Base-by-base conservation (phyloP, 495 filamentous ascomycete genomes). In the Astrothelium macrocarpum region DNA sequence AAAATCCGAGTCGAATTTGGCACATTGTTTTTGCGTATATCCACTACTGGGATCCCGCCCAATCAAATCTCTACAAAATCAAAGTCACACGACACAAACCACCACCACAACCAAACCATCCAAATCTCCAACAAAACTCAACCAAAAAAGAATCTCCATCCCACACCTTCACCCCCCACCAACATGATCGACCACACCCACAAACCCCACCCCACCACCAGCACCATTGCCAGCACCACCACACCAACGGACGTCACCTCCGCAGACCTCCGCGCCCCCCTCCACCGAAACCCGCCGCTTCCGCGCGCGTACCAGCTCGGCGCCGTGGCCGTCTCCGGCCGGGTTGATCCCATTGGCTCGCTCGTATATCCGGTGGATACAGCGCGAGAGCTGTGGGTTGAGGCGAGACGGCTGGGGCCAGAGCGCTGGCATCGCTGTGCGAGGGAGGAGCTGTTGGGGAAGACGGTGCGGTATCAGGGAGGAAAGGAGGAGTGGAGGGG, bases 251-350 rank as follows among this genome's bases (percentile, higher is more conserved):
- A 2, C 49, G 2, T 25, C 20, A 3, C 23, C 23, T 56, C 23
- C 49, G 49, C 49, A 2, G 49, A 56, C 49, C 49, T 56, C 49
- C 49, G 49, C 10, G 49, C 23, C 25, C 49, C n/a, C 49, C 49
- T 56, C 49, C 49, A 29, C 16, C 7, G 49, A 56, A n/a, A 29
- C 9, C 25, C 20, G 29, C 10, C 49, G 49, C 49, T 26, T 29
- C 20, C 49, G 49, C 23, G 49, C 49, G 5, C 49, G 49, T 25
- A 16, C n/a, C n/a, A n/a, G n/a, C n/a, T n/a, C n/a, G n/a, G n/a
- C n/a, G n/a, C n/a, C n/a, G n/a, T n/a, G n/a, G n/a, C n/a, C n/a
- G n/a, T n/a, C n/a, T n/a, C n/a, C n/a, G n/a, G n/a, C n/a, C n/a
- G n/a, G n/a, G n/a, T n/a, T n/a, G n/a, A n/a, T n/a, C n/a, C n/a